Base-by-base conservation (phyloP, 2,329 filamentous ascomycete genomes). In the Thielaviopsis cerberus region DNA sequence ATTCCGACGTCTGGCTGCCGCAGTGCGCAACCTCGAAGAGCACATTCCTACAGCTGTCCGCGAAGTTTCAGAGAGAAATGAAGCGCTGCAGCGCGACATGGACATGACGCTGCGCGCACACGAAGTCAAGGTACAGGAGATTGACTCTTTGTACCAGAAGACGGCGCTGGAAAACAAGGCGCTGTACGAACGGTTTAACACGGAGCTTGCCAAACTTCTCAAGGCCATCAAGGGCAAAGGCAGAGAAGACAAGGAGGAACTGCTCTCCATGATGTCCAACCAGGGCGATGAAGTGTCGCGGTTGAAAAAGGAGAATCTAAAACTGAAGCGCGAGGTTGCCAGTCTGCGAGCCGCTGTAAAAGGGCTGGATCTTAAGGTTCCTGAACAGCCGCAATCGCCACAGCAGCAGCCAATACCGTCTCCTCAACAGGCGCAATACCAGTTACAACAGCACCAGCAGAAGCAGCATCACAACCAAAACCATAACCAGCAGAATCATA, bases 101-200 rank as follows among this genome's bases (percentile, higher is more conserved):
- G 81, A 88, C 50, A 80, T 74, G 22, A 83, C 82, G 1, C 74
- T 95, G 15, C 77, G 80, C 64, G 81, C 88, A 1, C 82, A 80
- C 15, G 89, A 96, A 67, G 78, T 78, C 60, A 90, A 92, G 64
- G 83, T 84, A 60, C 85, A 83, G 64, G 85, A 85, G 48, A 80
- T 96, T 57, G 90, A 96, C 67, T 86, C 94, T 70, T 73, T 95
- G 55, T 94, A 94, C 72, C 86, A 88, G 63, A 88, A 95, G 66
- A 80, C 83, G 17, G 88, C 83, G 64, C 86, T 88, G 0, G 91
- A 97, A 73, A 97, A 96, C 65, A 90, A 96, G 71, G 79, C 91
- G 27, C 75, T 97, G 58, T 96, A 96, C 69, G 86, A 91, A 63
- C 84, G 83, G 61, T 95, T 96, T 74, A 95, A 96, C 65, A 80